Evolutionary conservation across 345 rosid species (phyloP).

Genomic region (Syzygium aromaticum): DNA sequence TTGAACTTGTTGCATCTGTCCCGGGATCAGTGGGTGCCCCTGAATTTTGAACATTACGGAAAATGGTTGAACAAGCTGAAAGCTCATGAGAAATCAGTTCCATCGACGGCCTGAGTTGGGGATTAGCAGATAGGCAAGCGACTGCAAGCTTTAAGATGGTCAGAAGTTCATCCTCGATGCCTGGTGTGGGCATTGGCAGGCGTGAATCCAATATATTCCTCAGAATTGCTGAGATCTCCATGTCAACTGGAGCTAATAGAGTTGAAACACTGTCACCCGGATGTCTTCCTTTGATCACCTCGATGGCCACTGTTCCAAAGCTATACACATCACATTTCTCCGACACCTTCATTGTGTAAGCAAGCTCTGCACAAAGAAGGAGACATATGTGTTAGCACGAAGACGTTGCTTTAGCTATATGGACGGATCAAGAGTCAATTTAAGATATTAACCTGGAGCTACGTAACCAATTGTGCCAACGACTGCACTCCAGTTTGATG

Average conservation of each 20-base stretch:
- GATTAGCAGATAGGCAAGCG: constrained; percentile 17
- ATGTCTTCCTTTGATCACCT: constrained; percentile 12
- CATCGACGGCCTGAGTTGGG: constrained; percentile 28
- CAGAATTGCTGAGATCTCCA: background rate
- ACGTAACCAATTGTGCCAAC: constrained; percentile 11
- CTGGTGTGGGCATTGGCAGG: constrained; percentile 10
- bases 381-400: background rate
- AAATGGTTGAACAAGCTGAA: background rate
- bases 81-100: constrained; percentile 6
- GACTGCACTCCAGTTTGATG: constrained; percentile 8
- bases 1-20: background rate
- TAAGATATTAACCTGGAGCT: constrained; percentile 6
- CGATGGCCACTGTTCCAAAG: constrained; percentile 9
- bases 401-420: background rate
- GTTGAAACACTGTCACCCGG: background rate
- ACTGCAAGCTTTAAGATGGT: constrained; percentile 8
- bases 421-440: background rate
- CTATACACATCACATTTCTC: constrained; percentile 12
- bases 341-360: constrained; percentile 6
- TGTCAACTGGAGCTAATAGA: background rate
- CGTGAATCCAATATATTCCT: constrained; percentile 11
- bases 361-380: constrained; percentile 7
- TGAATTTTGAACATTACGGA: background rate
- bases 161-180: constrained; percentile 3
- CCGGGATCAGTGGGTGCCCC: background rate